phyloP scores from a whole-genome alignment of 192 early-diverging fungal species.

The Backusella tarrabulga region DNA sequence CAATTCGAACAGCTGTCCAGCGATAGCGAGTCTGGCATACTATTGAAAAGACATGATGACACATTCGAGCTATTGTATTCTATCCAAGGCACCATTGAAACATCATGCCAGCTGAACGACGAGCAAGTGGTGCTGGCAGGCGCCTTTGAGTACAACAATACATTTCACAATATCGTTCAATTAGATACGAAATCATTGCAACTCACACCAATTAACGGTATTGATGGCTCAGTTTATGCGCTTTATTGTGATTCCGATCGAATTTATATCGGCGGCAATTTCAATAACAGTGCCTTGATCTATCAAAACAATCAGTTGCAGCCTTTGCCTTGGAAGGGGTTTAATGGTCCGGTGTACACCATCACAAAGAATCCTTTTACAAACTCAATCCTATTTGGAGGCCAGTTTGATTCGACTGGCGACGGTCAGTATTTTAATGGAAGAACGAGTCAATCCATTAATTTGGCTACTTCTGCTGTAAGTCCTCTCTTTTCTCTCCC shows the following conservation, averaged over 20 bases:
- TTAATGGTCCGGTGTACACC: slow-evolving; percentile 65
- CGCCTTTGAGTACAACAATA: slow-evolving; percentile 16
- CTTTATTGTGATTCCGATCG: slow-evolving; percentile 27
- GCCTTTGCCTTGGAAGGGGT: slow-evolving; percentile 61
- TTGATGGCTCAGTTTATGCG: slow-evolving; percentile 35
- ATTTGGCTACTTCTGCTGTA: slow-evolving; percentile 42
- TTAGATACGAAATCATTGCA: slow-evolving; percentile 7
- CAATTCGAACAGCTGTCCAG: slow-evolving; percentile 10
- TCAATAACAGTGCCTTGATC: slow-evolving; percentile 16
- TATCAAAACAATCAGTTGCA: slow-evolving; percentile 41
- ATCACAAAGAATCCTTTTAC: slow-evolving; percentile 48
- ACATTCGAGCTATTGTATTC: slow-evolving; percentile 12
- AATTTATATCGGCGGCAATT: slow-evolving; percentile 31
- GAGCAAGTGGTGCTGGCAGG: slow-evolving; percentile 15
- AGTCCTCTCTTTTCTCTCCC: background rate
- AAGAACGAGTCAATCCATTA: slow-evolving; percentile 49
- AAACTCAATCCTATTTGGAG: slow-evolving; percentile 62
- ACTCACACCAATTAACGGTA: slow-evolving; percentile 19
- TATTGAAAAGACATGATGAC: background rate
- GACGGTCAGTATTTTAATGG: slow-evolving; percentile 57
- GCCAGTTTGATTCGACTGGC: slow-evolving; percentile 61
- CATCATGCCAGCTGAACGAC: slow-evolving; percentile 12
- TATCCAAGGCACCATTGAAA: slow-evolving; percentile 21
- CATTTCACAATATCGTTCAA: slow-evolving; percentile 25
- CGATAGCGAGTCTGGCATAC: background rate